These are phyloP conservation scores for Huntiella bhutanensis DNA, from an alignment of 2,329 filamentous ascomycete species.

Conservation along the genomic window DNA sequence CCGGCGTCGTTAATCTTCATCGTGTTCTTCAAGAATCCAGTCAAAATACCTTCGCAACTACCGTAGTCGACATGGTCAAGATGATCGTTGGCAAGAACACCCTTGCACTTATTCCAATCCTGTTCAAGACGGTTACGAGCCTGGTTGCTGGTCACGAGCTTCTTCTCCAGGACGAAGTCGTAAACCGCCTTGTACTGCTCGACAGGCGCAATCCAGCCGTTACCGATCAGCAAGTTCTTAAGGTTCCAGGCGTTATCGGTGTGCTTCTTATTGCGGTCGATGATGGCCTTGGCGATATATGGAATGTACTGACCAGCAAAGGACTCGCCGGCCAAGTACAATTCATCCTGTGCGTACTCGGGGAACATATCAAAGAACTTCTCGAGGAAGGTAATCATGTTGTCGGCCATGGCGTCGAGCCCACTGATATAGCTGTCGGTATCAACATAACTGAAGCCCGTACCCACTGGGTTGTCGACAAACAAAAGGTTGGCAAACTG, in stretches of 20 bases:
- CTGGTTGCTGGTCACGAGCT: slow-evolving; percentile 33
- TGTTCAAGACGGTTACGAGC: slow-evolving; percentile 40
- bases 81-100: slow-evolving; percentile 30
- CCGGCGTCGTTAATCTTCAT: slow-evolving; percentile 23
- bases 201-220: slow-evolving; percentile 83
- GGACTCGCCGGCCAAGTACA: slow-evolving; percentile 85
- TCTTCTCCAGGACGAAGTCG: slow-evolving; percentile 53
- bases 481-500: slow-evolving; percentile 96
- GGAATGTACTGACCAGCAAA: slow-evolving; percentile 95
- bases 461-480: slow-evolving; percentile 91
- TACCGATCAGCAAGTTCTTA: slow-evolving; percentile 77
- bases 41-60: slow-evolving; percentile 60
- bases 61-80: slow-evolving; percentile 42
- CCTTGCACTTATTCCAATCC: slow-evolving; percentile 50
- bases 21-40: slow-evolving; percentile 50
- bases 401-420: slow-evolving; percentile 69
- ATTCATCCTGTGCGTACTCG: slow-evolving; percentile 79
- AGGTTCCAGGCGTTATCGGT: slow-evolving; percentile 47
- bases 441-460: slow-evolving; percentile 88
- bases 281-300: slow-evolving; percentile 81
- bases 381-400: slow-evolving; percentile 76
- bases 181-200: slow-evolving; percentile 86
- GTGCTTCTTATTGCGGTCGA: slow-evolving; percentile 62
- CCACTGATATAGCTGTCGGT: slow-evolving; percentile 74
- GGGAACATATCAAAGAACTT: slow-evolving; percentile 85